Base-by-base conservation (phyloP, 2,329 filamentous ascomycete species). In the Alternaria arborescens region DNA sequence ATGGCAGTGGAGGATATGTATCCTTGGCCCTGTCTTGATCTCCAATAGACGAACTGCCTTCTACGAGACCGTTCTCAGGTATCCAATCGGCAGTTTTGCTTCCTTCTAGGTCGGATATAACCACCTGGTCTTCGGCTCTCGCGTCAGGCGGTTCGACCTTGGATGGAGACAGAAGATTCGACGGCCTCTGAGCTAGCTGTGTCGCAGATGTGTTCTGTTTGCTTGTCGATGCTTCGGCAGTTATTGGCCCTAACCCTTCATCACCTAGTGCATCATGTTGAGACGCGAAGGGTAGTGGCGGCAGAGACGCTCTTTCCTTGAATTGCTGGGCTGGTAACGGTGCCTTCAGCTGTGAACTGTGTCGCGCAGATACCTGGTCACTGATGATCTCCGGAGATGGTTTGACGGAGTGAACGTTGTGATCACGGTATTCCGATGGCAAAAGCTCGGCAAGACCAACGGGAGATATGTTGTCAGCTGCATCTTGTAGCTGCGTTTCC, bases 401-500 rank as follows among this genome's bases (percentile, higher is more conserved):
- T 11, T 38, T 32, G n/a, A 5, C 10, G 3, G 18, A 26, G 8
- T 20, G 7, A 34, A 30, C 26, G 10, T 20, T 50, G 20, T 6
- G 24, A 6, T 50, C 26, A 38, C 14, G 34, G 14, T 50, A 16
- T 1, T 12, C 24, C 40, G 18, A 14, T 4, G 51, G 26, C 12
- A 50, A 20, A 50, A n/a, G 3, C 5, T 32, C 24, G 14, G 34
- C 38, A 20, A 44, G 12, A 26, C 40, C 30, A 7, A 28, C 5
- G 12, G 38, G 14, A 12, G 18, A 30, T 20, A 11, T 8, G 0
- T 48, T 3, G 8, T 42, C n/a, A 1, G 26, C 43, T 16, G 44
- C 56, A 32, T 50, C 22, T 14, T 12, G 56, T 10, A 59, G 14
- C 11, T 59, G 43, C 10, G 51, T 36, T 41, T 59, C 36, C 56